Evolutionary conservation across 352 stramenopile genomes (phyloP).

Genomic region (Pythium plurisporium): DNA sequence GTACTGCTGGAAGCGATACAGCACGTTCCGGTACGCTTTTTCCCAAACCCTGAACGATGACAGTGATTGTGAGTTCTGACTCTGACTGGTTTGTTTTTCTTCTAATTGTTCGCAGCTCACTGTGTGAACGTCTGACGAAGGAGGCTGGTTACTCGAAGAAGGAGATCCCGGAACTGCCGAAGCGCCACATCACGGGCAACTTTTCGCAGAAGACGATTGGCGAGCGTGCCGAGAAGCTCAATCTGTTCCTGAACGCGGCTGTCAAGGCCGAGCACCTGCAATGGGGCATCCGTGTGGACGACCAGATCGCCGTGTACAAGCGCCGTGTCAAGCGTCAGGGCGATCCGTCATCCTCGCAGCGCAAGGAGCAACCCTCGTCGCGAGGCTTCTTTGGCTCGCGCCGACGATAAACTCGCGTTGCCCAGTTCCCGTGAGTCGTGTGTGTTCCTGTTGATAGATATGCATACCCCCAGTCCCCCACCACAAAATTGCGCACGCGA

Average conservation of each 20-base stretch:
- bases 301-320: conserved; percentile 88
- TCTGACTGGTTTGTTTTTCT: too few species aligned
- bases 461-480: background rate
- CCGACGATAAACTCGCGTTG: conserved; percentile 46
- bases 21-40: conserved; percentile 72
- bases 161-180: conserved; percentile 80
- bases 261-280: conserved; percentile 79
- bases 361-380: conserved; percentile 15
- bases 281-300: conserved; percentile 85
- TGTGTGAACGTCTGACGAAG: conserved; percentile 84
- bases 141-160: conserved; percentile 77
- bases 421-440: background rate
- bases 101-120: conserved; percentile 49
- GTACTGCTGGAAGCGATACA: conserved; percentile 88
- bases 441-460: conserved; percentile 13
- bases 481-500: background rate
- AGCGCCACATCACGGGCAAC: conserved; percentile 82
- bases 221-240: conserved; percentile 84
- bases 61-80: too few species aligned
- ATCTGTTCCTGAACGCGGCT: conserved; percentile 72
- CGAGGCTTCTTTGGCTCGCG: conserved; percentile 58
- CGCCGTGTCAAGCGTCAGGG: conserved; percentile 67
- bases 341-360: conserved; percentile 25
- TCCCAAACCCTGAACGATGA: too few species aligned
- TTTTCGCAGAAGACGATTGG: conserved; percentile 77